Evolutionary conservation across 2,329 filamentous ascomycete species (phyloP).

Genomic region (Dothideomycetes sp.): DNA sequence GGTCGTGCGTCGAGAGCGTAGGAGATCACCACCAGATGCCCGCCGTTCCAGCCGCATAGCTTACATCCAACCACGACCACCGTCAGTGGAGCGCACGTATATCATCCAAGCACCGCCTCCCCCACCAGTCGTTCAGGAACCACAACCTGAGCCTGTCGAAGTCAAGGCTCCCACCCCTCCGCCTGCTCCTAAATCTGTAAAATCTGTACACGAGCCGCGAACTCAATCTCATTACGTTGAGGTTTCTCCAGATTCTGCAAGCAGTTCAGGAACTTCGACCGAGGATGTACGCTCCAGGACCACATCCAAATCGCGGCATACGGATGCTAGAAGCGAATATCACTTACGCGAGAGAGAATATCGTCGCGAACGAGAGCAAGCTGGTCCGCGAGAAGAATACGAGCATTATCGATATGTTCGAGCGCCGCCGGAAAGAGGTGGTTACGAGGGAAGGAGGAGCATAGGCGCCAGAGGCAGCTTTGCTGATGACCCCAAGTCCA

Average conservation of each 20-base stretch:
- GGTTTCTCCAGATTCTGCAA: slow-evolving; percentile 24
- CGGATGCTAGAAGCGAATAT: slow-evolving; percentile 21
- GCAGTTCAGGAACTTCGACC: slow-evolving; percentile 17
- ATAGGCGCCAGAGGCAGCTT: slow-evolving; percentile 12
- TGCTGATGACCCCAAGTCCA: slow-evolving; percentile 13
- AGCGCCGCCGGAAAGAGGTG: slow-evolving; percentile 19
- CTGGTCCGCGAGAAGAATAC: slow-evolving; percentile 21
- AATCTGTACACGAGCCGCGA: slow-evolving; percentile 13
- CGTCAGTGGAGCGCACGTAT: slow-evolving; percentile 11
- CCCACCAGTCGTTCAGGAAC: slow-evolving; percentile 23
- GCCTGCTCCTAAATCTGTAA: slow-evolving; percentile 15
- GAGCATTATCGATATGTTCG: slow-evolving; percentile 38
- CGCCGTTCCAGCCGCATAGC: slow-evolving; percentile 12
- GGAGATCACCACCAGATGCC: slow-evolving; percentile 14
- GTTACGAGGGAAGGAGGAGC: slow-evolving; percentile 15
- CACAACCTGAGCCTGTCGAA: slow-evolving; percentile 29
- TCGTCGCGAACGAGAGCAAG: slow-evolving; percentile 24
- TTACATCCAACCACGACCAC: slow-evolving; percentile 11
- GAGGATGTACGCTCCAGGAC: slow-evolving; percentile 19
- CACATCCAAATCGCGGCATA: slow-evolving; percentile 11
- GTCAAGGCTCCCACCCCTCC: slow-evolving; percentile 23
- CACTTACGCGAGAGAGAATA: slow-evolving; percentile 33
- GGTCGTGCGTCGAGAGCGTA: slow-evolving; percentile 23
- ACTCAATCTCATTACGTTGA: slow-evolving; percentile 31
- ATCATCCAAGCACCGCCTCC: slow-evolving; percentile 9